Conservation (phyloP, 306 rosid species). For the Cyclanthera cordifolia region DNA sequence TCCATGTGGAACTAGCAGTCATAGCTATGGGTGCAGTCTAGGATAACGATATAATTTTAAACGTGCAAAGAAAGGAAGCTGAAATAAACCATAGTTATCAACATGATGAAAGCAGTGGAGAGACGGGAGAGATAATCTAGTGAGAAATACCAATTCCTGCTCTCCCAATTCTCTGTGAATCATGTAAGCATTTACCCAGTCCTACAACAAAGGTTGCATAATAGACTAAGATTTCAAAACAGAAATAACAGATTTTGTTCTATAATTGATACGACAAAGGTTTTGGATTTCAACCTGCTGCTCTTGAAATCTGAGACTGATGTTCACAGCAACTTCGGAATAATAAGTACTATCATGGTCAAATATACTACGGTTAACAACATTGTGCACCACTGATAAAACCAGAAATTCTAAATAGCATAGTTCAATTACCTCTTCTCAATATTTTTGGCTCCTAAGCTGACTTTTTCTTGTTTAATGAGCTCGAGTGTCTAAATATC, state of each 20-base stretch:
- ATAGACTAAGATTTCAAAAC: slow-evolving; percentile 12
- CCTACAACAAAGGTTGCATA: slow-evolving; percentile 33
- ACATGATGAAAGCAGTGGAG: neutral
- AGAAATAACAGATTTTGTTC: neutral
- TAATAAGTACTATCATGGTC: slow-evolving; percentile 43
- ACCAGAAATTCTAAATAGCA: slow-evolving; percentile 3
- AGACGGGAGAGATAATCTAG: neutral
- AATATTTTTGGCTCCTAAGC: slow-evolving; percentile 41
- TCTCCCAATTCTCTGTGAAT: slow-evolving; percentile 27
- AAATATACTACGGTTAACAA: slow-evolving; percentile 21
- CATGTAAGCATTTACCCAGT: slow-evolving; percentile 34
- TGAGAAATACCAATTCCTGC: slow-evolving; percentile 30
- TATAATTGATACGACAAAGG: neutral
- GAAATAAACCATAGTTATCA: slow-evolving; percentile 1
- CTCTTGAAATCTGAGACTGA: slow-evolving; percentile 41
- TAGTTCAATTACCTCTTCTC: slow-evolving; percentile 56
- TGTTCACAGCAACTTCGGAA: slow-evolving; percentile 33
- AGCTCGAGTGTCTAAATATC: slow-evolving; percentile 54
- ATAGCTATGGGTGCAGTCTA: neutral
- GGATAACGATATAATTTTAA: neutral
- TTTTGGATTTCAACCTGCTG: slow-evolving; percentile 43
- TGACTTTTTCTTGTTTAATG: slow-evolving; percentile 53
- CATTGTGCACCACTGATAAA: neutral
- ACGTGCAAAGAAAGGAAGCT: neutral
- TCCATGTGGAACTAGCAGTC: neutral